Evolutionary conservation across 2,329 filamentous ascomycete species (phyloP).

Genomic region (Phialemoniopsis sp.): DNA sequence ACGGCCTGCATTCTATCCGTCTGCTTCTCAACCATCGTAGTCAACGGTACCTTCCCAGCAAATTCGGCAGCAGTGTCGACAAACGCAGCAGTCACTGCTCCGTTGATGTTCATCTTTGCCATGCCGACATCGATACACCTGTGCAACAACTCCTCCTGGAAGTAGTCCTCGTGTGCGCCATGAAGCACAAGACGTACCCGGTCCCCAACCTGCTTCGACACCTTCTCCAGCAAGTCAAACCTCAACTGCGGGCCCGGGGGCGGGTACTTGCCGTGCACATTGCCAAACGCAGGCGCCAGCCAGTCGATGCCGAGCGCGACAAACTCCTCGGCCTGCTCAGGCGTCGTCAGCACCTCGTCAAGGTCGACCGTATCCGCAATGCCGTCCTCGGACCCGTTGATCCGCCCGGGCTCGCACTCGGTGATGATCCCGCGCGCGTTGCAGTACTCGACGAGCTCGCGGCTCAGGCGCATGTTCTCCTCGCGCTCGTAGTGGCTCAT

Average conservation of each 20-base stretch:
- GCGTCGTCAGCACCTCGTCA: constrained; percentile 47
- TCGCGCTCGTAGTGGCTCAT: constrained; percentile 70
- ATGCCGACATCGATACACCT: constrained; percentile 11
- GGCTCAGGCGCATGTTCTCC: constrained; percentile 62
- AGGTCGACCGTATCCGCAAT: constrained; percentile 44
- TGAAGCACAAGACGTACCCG: constrained; percentile 13
- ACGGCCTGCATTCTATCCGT: constrained; percentile 13
- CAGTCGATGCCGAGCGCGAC: constrained; percentile 59
- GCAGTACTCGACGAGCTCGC: constrained; percentile 57
- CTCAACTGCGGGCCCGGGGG: constrained; percentile 49
- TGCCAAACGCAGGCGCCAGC: constrained; percentile 61
- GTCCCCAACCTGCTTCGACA: constrained; percentile 17
- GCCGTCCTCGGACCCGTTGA: constrained; percentile 59
- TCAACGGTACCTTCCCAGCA: no score
- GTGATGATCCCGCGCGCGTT: constrained; percentile 59
- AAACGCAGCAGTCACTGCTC: no score
- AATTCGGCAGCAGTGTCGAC: constrained; percentile 2
- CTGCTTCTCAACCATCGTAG: constrained; percentile 15
- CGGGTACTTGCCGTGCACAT: constrained; percentile 62
- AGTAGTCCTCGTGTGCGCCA: constrained; percentile 14
- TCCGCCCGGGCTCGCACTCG: constrained; percentile 65
- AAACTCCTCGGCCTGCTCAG: constrained; percentile 57
- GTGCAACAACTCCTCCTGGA: constrained; percentile 10
- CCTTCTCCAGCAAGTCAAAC: constrained; percentile 43
- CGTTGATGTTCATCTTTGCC: constrained; percentile 12